These are phyloP conservation scores for Cyberlindnera nakhonratchasimensis DNA, from an alignment of 805 yeast species.

Conservation along the genomic window DNA sequence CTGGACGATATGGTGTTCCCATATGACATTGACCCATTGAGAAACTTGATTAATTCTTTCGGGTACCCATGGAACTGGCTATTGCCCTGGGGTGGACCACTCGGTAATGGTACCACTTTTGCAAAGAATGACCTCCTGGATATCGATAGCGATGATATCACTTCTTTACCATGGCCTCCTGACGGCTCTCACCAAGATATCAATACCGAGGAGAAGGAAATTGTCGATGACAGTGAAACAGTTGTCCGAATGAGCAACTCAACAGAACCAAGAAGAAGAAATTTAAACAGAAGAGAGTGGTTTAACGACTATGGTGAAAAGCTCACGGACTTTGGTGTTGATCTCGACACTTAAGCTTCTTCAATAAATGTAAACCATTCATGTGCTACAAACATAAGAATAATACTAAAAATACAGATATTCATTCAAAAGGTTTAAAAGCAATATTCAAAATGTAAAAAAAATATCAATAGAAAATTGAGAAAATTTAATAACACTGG, in stretches of 20 bases:
- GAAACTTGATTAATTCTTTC: constrained; percentile 48
- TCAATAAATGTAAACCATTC: not conserved
- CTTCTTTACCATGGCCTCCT: constrained; percentile 89
- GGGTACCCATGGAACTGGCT: constrained; percentile 68
- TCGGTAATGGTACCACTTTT: constrained; percentile 57
- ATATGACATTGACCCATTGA: constrained; percentile 64
- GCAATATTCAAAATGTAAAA: no score
- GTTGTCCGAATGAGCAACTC: constrained; percentile 23
- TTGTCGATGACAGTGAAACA: constrained; percentile 25
- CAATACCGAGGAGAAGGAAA: not conserved
- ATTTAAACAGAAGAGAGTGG: constrained; percentile 51
- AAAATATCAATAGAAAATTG: constrained; percentile 2
- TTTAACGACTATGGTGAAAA: constrained; percentile 78
- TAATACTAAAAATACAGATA: not conserved
- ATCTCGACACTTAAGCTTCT: constrained; percentile 44
- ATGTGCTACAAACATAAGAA: no score
- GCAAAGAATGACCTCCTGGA: constrained; percentile 50
- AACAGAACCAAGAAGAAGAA: constrained; percentile 13
- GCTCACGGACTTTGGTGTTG: constrained; percentile 85
- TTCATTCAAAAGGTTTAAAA: not conserved
- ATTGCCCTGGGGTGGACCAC: constrained; percentile 66
- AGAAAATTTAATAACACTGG: not conserved
- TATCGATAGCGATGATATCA: constrained; percentile 49
- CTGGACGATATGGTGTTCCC: constrained; percentile 77
- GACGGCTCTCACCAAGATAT: constrained; percentile 58